Percentiles rank a stretch among this genome's conserved stretches.
phyloP scores from a whole-genome alignment of 768 basidiomycete species.

The Boletellus emodensis region DNA sequence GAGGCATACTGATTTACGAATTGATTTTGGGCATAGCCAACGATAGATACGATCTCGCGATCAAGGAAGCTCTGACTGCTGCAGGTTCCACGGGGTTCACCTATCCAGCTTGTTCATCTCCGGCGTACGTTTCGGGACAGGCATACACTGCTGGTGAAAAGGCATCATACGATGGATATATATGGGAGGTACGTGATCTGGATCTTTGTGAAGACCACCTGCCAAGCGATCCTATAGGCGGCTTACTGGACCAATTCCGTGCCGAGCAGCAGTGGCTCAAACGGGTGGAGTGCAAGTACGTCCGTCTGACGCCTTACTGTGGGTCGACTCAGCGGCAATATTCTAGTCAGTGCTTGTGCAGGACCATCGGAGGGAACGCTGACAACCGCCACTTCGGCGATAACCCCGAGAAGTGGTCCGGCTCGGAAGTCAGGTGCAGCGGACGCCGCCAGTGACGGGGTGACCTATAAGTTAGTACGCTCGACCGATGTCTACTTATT shows the following conservation, averaged over 20 bases:
- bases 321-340: background rate
- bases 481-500: background rate
- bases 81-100: constrained; percentile 69
- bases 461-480: constrained; percentile 45
- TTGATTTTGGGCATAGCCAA: constrained; percentile 40
- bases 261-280: constrained; percentile 45
- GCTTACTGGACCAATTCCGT: constrained; percentile 53
- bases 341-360: constrained; percentile 22
- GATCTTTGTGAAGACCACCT: constrained; percentile 1
- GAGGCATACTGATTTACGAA: background rate
- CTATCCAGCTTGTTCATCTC: constrained; percentile 56
- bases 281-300: constrained; percentile 66
- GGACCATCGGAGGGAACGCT: constrained; percentile 7
- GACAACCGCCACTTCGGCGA: constrained; percentile 16
- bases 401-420: constrained; percentile 26
- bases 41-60: constrained; percentile 52
- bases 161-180: constrained; percentile 58
- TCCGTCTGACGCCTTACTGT: constrained; percentile 1
- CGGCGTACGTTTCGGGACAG: constrained; percentile 46
- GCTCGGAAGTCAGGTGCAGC: constrained; percentile 44
- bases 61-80: constrained; percentile 55
- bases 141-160: constrained; percentile 48
- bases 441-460: constrained; percentile 52
- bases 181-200: constrained; percentile 50
- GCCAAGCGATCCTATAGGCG: constrained; percentile 37